Evolutionary conservation across 2,329 filamentous ascomycete genomes (phyloP).

Genomic region (Apiospora rasikravindrae): DNA sequence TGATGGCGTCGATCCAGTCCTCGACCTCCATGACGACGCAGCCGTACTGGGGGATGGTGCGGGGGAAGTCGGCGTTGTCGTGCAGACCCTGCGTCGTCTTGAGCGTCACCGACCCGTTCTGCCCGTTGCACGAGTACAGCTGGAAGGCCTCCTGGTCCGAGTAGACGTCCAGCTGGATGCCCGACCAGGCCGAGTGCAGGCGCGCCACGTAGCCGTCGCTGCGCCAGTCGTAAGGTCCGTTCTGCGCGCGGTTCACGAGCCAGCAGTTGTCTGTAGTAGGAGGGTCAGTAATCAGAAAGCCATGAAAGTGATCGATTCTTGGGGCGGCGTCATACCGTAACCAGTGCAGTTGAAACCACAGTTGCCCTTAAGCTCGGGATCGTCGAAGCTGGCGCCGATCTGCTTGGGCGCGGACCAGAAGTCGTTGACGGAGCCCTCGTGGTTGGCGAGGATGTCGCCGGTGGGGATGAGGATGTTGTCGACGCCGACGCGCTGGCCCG

Average conservation of each 20-base stretch:
- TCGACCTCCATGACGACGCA: conserved; percentile 92
- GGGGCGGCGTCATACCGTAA: conserved; percentile 64
- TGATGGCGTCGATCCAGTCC: conserved; percentile 94
- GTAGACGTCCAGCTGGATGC: conserved; percentile 82
- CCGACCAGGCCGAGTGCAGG: conserved; percentile 75
- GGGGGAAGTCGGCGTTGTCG: conserved; percentile 58
- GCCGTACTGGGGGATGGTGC: conserved; percentile 75
- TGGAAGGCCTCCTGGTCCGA: conserved; percentile 88
- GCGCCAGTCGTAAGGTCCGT: conserved; percentile 68
- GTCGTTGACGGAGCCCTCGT: conserved; percentile 72
- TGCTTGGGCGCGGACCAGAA: conserved; percentile 85
- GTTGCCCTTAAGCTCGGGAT: conserved; percentile 69
- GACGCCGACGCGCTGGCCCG: conserved; percentile 69
- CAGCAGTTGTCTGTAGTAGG: conserved; percentile 65
- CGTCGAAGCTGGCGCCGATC: conserved; percentile 71
- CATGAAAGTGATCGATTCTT: conserved; percentile 11
- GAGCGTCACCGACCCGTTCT: conserved; percentile 73
- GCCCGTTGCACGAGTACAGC: conserved; percentile 81
- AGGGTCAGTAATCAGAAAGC: neutral
- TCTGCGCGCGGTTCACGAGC: conserved; percentile 66
- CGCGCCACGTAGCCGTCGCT: conserved; percentile 64
- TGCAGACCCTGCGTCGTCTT: conserved; percentile 73
- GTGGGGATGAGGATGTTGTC: conserved; percentile 78
- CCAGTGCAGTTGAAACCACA: conserved; percentile 85
- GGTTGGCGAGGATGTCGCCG: conserved; percentile 74